A percentile compares a stretch with the other conserved stretches of the same genome.
Evolutionary conservation across 139 green algal genomes (phyloP).

Genomic region (Zygnema circumcarinatum): DNA sequence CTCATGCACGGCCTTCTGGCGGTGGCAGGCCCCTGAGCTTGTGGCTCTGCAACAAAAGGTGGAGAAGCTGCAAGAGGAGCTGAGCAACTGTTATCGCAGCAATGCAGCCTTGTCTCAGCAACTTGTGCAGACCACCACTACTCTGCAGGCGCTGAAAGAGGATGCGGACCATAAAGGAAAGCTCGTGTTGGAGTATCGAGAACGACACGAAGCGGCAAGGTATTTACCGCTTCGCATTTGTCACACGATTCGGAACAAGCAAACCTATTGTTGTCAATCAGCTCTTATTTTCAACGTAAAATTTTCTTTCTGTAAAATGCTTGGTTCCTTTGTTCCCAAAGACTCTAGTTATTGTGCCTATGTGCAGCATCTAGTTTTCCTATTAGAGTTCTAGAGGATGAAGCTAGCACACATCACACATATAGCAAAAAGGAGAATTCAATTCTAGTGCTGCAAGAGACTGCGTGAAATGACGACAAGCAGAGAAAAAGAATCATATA

Average conservation of each 20-base stretch:
- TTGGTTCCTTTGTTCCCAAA: no score
- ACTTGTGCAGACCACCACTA: not conserved
- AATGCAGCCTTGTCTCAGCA: constrained; percentile 6
- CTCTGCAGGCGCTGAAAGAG: not conserved
- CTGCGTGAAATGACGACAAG: no score
- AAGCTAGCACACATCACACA: no score
- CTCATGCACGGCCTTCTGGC: not conserved
- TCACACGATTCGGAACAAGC: not conserved
- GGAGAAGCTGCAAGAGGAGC: constrained; percentile 25
- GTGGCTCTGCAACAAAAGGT: constrained; percentile 31
- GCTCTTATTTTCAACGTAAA: not conserved
- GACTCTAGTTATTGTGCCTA: no score
- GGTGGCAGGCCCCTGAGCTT: constrained; percentile 2
- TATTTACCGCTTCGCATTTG: not conserved
- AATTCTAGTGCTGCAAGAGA: no score
- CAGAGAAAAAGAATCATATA: no score
- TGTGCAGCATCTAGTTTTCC: no score
- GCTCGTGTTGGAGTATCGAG: not conserved
- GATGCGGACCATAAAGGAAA: constrained; percentile 7
- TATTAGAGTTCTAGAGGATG: no score
- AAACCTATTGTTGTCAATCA: not conserved
- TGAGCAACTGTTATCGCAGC: constrained; percentile 5
- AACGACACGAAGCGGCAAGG: not conserved
- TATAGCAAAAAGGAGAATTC: no score
- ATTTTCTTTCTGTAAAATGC: no score